Conservation (phyloP, 176 grass and related monocot species). For the Otatea glauca region DNA sequence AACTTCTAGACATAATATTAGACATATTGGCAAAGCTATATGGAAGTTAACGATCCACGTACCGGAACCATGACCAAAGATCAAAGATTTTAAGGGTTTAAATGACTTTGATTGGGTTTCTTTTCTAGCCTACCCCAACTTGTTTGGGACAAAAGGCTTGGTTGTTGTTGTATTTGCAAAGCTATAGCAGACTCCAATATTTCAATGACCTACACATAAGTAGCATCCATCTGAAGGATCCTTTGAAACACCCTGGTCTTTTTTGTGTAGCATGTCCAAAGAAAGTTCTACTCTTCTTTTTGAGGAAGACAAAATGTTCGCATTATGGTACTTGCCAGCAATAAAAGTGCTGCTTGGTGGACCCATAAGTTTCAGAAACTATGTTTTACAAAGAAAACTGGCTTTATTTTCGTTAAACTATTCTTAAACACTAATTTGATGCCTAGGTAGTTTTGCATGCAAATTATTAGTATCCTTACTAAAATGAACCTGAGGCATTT, state of each 20-base stretch:
- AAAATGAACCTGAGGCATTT: neutral
- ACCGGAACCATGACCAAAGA: too few species aligned
- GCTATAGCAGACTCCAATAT: neutral
- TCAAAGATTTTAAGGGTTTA: too few species aligned
- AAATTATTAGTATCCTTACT: neutral
- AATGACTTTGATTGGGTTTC: too few species aligned
- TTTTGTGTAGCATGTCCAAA: neutral
- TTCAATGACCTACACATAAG: neutral
- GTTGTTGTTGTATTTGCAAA: neutral
- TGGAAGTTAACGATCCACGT: too few species aligned
- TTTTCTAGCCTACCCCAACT: too few species aligned
- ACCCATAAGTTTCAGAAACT: constrained; percentile 9
- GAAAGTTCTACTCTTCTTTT: constrained; percentile 15
- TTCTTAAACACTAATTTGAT: neutral
- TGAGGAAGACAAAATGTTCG: neutral
- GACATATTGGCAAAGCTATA: constrained; percentile 21
- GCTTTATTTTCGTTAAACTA: neutral
- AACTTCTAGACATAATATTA: constrained; percentile 2
- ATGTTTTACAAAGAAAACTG: neutral
- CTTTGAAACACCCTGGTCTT: neutral
- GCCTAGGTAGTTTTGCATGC: neutral
- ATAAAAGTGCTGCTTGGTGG: neutral
- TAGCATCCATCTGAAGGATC: neutral
- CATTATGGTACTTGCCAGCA: neutral
- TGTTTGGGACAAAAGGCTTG: too few species aligned